A percentile compares a stretch with the other conserved stretches of the same genome.
These are phyloP conservation scores for Lathyrus oleraceus DNA, from an alignment of 306 rosid genomes.

Conservation along the genomic window DNA sequence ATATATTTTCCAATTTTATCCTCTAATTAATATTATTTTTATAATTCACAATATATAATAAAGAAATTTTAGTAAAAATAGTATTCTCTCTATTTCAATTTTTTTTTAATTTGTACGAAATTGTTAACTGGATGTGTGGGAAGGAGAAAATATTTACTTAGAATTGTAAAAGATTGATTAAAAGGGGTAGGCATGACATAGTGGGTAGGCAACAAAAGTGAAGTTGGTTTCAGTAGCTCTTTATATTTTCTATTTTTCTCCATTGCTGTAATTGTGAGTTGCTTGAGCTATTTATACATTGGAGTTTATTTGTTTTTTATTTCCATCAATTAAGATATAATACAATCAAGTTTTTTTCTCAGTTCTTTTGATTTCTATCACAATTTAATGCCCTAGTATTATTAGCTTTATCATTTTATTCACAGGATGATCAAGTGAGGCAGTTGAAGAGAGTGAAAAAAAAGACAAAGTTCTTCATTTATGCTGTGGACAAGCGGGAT, in stretches of 20 bases:
- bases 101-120: too few species aligned
- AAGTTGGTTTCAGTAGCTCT: neutral
- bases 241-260: neutral
- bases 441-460: conserved; percentile 50
- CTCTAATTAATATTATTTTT: too few species aligned
- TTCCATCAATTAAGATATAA: neutral
- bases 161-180: too few species aligned
- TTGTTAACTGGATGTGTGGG: too few species aligned
- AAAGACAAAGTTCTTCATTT: conserved; percentile 58
- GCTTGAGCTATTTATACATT: neutral
- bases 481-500: conserved; percentile 60
- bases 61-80: too few species aligned
- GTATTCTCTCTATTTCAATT: too few species aligned
- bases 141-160: too few species aligned
- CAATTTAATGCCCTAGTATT: neutral
- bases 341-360: neutral
- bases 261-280: neutral
- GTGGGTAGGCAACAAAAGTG: too few species aligned
- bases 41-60: too few species aligned
- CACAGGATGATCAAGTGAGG: conserved; percentile 64
- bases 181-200: neutral
- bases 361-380: conserved; percentile 5
- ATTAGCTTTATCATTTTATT: conserved; percentile 29
- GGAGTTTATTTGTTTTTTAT: neutral
- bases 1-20: too few species aligned